phyloP scores from a whole-genome alignment of 495 filamentous ascomycete species.

The Penicillium maclennaniae region DNA sequence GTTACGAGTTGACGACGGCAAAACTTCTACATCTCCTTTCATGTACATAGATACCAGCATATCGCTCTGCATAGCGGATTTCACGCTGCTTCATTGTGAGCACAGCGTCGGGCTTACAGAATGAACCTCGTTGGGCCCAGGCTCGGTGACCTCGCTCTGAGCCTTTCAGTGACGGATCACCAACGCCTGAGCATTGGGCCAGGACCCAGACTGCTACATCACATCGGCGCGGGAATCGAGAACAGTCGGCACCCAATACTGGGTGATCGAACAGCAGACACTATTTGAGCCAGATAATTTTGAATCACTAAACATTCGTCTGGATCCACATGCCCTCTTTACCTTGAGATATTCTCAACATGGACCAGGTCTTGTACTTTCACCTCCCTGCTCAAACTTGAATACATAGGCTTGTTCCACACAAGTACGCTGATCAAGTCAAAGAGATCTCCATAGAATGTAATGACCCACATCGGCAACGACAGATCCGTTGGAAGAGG shows the following conservation, averaged over 20 bases:
- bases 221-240: background rate
- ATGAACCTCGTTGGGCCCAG: background rate
- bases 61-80: background rate
- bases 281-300: background rate
- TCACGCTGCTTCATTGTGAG: background rate
- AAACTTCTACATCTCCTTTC: background rate
- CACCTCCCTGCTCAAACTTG: too few relatives aligned
- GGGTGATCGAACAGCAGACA: background rate
- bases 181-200: background rate
- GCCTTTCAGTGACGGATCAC: background rate
- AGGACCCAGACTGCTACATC: background rate
- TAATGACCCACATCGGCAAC: too few relatives aligned
- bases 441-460: too few relatives aligned
- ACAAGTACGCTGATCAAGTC: too few relatives aligned
- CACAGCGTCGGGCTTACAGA: background rate
- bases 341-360: background rate
- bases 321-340: background rate
- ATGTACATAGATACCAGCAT: conserved; percentile 22
- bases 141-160: background rate
- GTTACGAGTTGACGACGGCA: conserved; percentile 27
- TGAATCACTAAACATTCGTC: background rate
- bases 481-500: too few relatives aligned
- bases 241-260: background rate
- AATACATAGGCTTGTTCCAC: too few relatives aligned
- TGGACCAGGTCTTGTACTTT: too few relatives aligned